phyloP scores from a whole-genome alignment of 352 stramenopile genomes.

The Hyphochytrium catenoides region DNA sequence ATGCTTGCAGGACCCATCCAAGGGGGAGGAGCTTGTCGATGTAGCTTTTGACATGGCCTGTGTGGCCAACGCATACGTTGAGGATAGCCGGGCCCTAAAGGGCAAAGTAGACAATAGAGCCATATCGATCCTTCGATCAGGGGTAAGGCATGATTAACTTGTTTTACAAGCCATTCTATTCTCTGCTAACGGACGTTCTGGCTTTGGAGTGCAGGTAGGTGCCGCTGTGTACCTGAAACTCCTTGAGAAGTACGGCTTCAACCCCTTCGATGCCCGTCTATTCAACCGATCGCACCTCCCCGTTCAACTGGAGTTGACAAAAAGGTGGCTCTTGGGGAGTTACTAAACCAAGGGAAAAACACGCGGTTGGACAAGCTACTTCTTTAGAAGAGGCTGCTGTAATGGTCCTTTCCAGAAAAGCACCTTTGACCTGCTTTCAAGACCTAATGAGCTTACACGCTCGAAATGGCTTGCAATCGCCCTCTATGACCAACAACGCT shows the following conservation, averaged over 20 bases:
- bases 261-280: conserved; percentile 43
- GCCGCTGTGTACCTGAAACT: conserved; percentile 28
- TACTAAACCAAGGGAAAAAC: too few relatives aligned
- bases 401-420: too few relatives aligned
- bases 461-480: too few relatives aligned
- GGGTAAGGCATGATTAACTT: conserved; percentile 18
- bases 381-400: too few relatives aligned
- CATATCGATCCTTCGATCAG: conserved; percentile 36
- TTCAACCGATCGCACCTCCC: too few relatives aligned
- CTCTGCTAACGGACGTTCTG: background rate
- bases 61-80: conserved; percentile 45
- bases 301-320: too few relatives aligned
- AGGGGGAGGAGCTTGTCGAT: conserved; percentile 37
- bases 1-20: conserved; percentile 18
- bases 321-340: too few relatives aligned
- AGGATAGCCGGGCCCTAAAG: conserved; percentile 27
- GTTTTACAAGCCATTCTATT: background rate
- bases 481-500: too few relatives aligned
- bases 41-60: conserved; percentile 67
- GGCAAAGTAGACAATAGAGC: conserved; percentile 22
- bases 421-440: too few relatives aligned
- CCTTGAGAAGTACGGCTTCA: conserved; percentile 44
- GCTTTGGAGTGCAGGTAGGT: too few relatives aligned
- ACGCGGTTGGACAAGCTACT: too few relatives aligned
- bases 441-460: too few relatives aligned